Conservation (phyloP, 1,139 yeast genomes). For the Pichia sp. region DNA sequence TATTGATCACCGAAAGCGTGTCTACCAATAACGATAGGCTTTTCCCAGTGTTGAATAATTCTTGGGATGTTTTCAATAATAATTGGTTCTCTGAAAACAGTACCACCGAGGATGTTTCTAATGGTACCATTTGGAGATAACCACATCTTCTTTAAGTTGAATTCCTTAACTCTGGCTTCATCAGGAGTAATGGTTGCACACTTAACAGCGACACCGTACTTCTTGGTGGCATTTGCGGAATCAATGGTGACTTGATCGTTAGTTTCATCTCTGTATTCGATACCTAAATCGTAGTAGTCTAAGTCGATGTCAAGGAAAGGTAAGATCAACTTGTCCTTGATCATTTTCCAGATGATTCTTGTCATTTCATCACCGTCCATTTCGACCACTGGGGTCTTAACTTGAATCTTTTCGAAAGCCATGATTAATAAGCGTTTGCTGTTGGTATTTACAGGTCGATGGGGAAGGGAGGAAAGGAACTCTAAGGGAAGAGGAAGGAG, state of each 20-base stretch:
- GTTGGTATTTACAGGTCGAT: no score
- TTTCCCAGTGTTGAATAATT: slow-evolving; percentile 74
- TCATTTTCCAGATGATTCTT: slow-evolving; percentile 77
- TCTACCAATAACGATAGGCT: slow-evolving; percentile 83
- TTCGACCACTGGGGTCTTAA: slow-evolving; percentile 72
- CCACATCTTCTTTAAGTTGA: slow-evolving; percentile 79
- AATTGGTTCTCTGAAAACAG: slow-evolving; percentile 83
- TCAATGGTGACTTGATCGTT: slow-evolving; percentile 71
- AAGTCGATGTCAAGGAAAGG: slow-evolving; percentile 74
- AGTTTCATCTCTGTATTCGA: slow-evolving; percentile 68
- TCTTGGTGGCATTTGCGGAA: slow-evolving; percentile 71
- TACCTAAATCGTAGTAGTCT: slow-evolving; percentile 74
- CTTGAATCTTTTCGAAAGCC: slow-evolving; percentile 54
- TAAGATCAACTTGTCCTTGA: slow-evolving; percentile 64
- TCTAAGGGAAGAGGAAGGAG: background rate
- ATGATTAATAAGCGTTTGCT: slow-evolving; percentile 12
- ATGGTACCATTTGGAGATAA: slow-evolving; percentile 83
- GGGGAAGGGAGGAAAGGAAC: background rate
- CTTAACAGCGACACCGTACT: slow-evolving; percentile 79
- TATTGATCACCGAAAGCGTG: slow-evolving; percentile 87
- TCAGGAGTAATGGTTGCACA: slow-evolving; percentile 90
- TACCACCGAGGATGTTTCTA: slow-evolving; percentile 78
- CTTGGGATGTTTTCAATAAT: slow-evolving; percentile 71
- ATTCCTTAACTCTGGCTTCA: slow-evolving; percentile 77
- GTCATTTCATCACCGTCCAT: slow-evolving; percentile 90